A percentile compares a stretch with the other conserved stretches of the same genome.
Evolutionary conservation across 2,329 filamentous ascomycete genomes (phyloP).

Genomic region (Ophiocordyceps camponoti-rufipedis): DNA sequence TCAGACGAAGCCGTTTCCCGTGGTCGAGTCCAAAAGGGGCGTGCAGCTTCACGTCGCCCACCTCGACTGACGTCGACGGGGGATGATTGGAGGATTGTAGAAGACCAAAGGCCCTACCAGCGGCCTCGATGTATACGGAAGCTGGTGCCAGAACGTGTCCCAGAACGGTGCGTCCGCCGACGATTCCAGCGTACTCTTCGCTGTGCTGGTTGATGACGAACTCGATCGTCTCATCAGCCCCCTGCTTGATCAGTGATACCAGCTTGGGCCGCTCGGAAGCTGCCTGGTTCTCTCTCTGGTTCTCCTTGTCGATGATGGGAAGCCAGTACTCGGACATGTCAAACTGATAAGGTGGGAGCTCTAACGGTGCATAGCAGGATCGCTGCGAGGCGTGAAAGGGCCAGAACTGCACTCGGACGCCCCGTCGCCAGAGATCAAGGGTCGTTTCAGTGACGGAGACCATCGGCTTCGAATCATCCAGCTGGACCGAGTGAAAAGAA

Average conservation of each 20-base stretch:
- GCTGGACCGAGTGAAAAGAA: neutral
- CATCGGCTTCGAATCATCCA: neutral
- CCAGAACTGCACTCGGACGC: conserved; percentile 8
- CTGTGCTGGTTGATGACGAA: conserved; percentile 1
- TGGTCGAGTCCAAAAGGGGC: neutral
- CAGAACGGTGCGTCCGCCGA: neutral
- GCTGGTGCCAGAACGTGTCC: neutral
- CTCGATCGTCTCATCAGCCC: neutral
- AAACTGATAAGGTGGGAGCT: conserved; percentile 13
- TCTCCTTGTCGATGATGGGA: neutral
- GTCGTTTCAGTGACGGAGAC: conserved; percentile 1
- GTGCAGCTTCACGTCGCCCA: neutral
- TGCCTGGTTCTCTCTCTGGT: neutral
- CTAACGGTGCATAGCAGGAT: conserved; percentile 2
- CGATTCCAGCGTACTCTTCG: neutral
- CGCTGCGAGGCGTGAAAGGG: conserved; percentile 5
- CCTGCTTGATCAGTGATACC: neutral
- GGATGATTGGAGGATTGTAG: neutral
- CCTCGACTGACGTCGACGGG: neutral
- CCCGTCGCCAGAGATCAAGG: conserved; percentile 6
- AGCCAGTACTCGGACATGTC: conserved; percentile 11
- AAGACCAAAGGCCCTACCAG: neutral
- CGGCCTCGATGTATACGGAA: conserved; percentile 1
- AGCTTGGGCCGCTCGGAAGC: neutral
- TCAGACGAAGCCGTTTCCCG: neutral